Base-by-base conservation (phyloP, 768 basidiomycete species). In the Amanita exitialis region DNA sequence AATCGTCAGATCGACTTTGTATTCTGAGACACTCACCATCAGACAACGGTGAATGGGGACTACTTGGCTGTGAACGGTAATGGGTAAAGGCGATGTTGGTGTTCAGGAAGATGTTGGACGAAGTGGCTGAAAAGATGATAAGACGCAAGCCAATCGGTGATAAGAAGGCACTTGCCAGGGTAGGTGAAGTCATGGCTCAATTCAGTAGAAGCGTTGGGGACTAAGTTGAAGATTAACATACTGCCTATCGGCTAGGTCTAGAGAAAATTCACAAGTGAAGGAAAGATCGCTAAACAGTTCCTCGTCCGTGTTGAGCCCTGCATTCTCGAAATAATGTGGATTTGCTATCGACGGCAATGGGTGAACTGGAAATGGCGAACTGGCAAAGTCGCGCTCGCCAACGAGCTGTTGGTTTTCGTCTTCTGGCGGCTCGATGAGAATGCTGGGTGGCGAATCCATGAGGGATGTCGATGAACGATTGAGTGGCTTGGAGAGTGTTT, bases 401-500 rank as follows among this genome's bases (percentile, higher is more conserved):
- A 6, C 13, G 38, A 38, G 23, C 35, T 38, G 35, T 3, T 49
- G 49, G 27, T 30, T 41, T 3, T 49, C 49, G 8, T 49, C 39
- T 10, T 49, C 49, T 13, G 49, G 49, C 4, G 49, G 49, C 18
- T 49, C 49, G 13, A 49, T 42, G 39, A 42, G 37, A 7, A 49
- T 49, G 20, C 27, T 30, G 2, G 49, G 49, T 0, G 39, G 39
- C 1, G 49, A 49, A 16, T 49, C 49, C 49, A 49, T 49, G 35
- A 20, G 12, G 10, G 6, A 27, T 39, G 37, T 6, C 18, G 6
- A 15, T 38, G 37, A 20, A 12, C 12, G 16, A 16, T 8, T 28
- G n/a, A 12, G 30, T 13, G 25, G 13, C 25, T 8, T 6, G 15
- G 10, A 16, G 18, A 10, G 13, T 20, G 18, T 28, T 49, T 49